phyloP scores from a whole-genome alignment of 805 yeast genomes.

The Saturnispora zaruensis region DNA sequence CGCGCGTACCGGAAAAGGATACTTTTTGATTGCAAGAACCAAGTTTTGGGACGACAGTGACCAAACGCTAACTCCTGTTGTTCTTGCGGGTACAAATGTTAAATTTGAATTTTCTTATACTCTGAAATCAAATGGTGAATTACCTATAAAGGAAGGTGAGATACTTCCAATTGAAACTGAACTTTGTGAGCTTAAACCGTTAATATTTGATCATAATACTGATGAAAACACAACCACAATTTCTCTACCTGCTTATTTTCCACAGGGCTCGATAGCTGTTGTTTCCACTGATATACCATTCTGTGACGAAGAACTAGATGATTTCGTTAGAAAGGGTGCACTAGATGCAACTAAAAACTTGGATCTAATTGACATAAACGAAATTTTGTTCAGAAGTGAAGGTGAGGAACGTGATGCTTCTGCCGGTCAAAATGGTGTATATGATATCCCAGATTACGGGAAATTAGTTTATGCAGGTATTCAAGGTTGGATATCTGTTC shows the following conservation, averaged over 20 bases:
- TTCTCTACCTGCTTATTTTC: slow-evolving; percentile 53
- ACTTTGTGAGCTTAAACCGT: slow-evolving; percentile 43
- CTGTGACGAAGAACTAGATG: slow-evolving; percentile 58
- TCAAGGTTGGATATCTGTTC: slow-evolving; percentile 80
- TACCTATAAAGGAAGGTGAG: slow-evolving; percentile 4
- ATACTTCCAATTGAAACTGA: slow-evolving; percentile 62
- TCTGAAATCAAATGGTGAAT: slow-evolving; percentile 32
- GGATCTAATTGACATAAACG: slow-evolving; percentile 62
- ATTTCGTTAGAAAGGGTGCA: slow-evolving; percentile 66
- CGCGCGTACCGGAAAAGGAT: slow-evolving; percentile 79
- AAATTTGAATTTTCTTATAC: slow-evolving; percentile 50
- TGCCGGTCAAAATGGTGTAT: slow-evolving; percentile 62
- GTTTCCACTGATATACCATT: slow-evolving; percentile 61
- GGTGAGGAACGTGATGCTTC: slow-evolving; percentile 82
- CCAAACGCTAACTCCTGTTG: slow-evolving; percentile 51
- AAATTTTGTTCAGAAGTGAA: slow-evolving; percentile 67
- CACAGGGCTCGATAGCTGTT: slow-evolving; percentile 87
- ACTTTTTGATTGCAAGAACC: slow-evolving; percentile 80
- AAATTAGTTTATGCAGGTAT: slow-evolving; percentile 77
- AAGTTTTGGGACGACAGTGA: slow-evolving; percentile 48
- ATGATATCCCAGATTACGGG: slow-evolving; percentile 68
- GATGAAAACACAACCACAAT: slow-evolving; percentile 42
- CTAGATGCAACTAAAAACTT: slow-evolving; percentile 58
- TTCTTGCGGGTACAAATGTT: slow-evolving; percentile 52
- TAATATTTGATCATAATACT: slow-evolving; percentile 38